Evolutionary conservation across 2,329 filamentous ascomycete genomes (phyloP).

Genomic region (Cadophora gregata): DNA sequence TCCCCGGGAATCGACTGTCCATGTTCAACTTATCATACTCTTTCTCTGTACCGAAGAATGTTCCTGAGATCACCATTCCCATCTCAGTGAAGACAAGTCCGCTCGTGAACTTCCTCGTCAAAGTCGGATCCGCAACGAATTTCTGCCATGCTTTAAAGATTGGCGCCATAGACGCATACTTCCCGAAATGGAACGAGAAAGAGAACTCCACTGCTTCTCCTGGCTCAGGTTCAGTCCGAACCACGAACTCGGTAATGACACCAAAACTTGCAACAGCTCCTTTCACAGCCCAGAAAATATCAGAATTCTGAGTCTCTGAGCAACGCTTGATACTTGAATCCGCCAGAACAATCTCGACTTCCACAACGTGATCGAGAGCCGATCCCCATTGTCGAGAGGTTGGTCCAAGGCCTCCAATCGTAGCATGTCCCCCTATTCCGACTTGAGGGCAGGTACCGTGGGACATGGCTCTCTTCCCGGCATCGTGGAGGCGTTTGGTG

Average conservation of each 20-base stretch:
- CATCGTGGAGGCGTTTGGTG: slow-evolving; percentile 54
- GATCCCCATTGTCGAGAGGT: slow-evolving; percentile 56
- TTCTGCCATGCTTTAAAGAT: slow-evolving; percentile 64
- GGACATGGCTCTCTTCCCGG: slow-evolving; percentile 61
- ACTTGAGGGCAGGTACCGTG: slow-evolving; percentile 66
- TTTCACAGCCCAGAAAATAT: slow-evolving; percentile 45
- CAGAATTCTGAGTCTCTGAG: slow-evolving; percentile 38
- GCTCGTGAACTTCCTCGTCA: slow-evolving; percentile 64
- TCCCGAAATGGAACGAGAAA: slow-evolving; percentile 58
- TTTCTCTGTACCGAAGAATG: slow-evolving; percentile 63
- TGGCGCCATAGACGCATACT: slow-evolving; percentile 53
- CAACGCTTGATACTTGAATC: slow-evolving; percentile 38
- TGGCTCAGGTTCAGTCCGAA: slow-evolving; percentile 59
- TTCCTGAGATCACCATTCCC: slow-evolving; percentile 62
- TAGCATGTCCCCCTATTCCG: slow-evolving; percentile 63
- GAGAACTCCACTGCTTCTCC: slow-evolving; percentile 63
- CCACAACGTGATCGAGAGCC: slow-evolving; percentile 55
- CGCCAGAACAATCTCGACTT: slow-evolving; percentile 53
- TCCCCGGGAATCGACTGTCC: slow-evolving; percentile 52
- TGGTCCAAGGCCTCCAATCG: slow-evolving; percentile 53
- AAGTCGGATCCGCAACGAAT: slow-evolving; percentile 57
- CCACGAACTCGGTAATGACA: slow-evolving; percentile 44
- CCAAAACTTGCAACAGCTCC: slow-evolving; percentile 47
- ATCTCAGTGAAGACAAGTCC: slow-evolving; percentile 60
- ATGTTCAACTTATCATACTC: slow-evolving; percentile 62